A percentile compares a stretch with the other conserved stretches of the same genome.
Conservation (phyloP, 106 monocot genomes). For the Acorus gramineus region DNA sequence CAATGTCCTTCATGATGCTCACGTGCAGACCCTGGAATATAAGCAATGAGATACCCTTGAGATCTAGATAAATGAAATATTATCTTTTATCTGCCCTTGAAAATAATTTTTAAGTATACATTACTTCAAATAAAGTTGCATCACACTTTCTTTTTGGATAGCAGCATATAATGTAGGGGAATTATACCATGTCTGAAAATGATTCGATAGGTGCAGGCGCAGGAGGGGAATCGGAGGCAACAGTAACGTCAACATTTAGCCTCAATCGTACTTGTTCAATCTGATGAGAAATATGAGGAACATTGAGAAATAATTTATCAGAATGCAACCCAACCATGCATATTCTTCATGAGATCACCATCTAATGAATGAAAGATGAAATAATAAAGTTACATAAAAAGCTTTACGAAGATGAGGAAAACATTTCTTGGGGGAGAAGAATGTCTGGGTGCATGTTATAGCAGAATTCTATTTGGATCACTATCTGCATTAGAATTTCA, state of each 20-base stretch:
- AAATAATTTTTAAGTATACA: no score
- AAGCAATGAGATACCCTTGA: not conserved
- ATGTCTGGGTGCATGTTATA: no score
- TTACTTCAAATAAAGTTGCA: no score
- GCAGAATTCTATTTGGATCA: no score
- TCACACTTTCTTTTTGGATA: not conserved
- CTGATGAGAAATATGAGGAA: slow-evolving; percentile 7
- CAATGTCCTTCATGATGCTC: slow-evolving; percentile 53
- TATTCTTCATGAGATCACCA: not conserved
- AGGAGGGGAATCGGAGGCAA: slow-evolving; percentile 19
- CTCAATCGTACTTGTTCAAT: slow-evolving; percentile 43
- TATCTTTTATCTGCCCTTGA: no score
- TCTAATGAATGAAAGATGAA: not conserved
- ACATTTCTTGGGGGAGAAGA: no score
- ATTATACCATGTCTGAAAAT: slow-evolving; percentile 43
- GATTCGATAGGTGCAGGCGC: slow-evolving; percentile 45
- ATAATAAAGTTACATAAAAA: no score
- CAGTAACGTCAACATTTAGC: slow-evolving; percentile 51
- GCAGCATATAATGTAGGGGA: not conserved
- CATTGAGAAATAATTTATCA: not conserved
- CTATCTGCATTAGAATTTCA: no score
- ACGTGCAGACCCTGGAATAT: slow-evolving; percentile 29
- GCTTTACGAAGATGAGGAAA: no score
- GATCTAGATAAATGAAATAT: not conserved
- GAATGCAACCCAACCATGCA: no score